Percentiles rank a stretch among this genome's conserved stretches.
phyloP scores from a whole-genome alignment of 306 rosid species.

The Vachellia collinsii region DNA sequence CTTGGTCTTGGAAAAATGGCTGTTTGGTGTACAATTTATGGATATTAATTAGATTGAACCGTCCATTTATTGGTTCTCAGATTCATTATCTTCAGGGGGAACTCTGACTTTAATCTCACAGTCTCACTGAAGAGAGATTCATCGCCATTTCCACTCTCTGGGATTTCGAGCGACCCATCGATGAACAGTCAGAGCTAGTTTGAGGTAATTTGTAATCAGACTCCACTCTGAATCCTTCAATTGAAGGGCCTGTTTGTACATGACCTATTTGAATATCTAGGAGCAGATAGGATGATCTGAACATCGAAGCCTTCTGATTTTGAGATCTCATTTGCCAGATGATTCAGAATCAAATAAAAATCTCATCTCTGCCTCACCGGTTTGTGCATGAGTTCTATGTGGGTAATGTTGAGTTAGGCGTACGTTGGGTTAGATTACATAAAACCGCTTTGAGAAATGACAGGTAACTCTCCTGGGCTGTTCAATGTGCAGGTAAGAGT shows the following conservation, averaged over 20 bases:
- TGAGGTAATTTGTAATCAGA: constrained; percentile 23
- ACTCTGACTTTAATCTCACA: neutral
- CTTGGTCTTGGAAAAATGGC: constrained; percentile 28
- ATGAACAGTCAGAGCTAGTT: neutral
- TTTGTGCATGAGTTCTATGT: neutral
- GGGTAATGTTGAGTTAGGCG: neutral
- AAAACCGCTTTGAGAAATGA: neutral
- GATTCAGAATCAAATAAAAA: neutral
- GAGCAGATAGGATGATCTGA: neutral
- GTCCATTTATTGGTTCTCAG: constrained; percentile 41
- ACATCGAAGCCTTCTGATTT: neutral
- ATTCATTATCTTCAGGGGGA: neutral
- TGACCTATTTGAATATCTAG: neutral
- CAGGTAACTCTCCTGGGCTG: neutral
- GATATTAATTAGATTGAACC: constrained; percentile 47
- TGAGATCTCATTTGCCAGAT: neutral
- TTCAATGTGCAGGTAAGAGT: neutral
- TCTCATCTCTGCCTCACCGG: neutral
- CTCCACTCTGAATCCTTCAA: neutral
- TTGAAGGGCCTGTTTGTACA: neutral
- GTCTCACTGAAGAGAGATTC: neutral
- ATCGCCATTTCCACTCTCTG: constrained; percentile 15
- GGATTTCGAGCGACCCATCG: constrained; percentile 22
- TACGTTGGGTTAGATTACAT: too few relatives aligned
- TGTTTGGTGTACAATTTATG: constrained; percentile 50